Evolutionary conservation across 148 eudicot genomes (phyloP).

Genomic region (Amaranthus hypochondriacus): DNA sequence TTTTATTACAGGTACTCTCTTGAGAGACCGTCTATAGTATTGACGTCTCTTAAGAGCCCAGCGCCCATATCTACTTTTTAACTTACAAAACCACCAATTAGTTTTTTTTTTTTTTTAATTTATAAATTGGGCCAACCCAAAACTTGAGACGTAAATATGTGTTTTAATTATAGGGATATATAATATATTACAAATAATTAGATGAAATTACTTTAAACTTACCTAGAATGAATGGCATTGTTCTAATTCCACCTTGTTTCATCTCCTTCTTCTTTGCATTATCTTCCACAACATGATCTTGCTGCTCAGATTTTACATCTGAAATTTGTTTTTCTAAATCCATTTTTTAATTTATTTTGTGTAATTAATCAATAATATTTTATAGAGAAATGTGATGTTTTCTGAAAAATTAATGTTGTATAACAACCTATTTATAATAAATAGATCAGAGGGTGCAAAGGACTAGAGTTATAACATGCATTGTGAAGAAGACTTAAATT

Average conservation of each 20-base stretch:
- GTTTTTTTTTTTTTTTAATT: too few relatives aligned
- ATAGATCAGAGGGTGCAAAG: neutral
- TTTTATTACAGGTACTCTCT: too few relatives aligned
- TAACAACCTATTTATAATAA: conserved; percentile 9
- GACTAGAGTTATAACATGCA: neutral
- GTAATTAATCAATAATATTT: neutral
- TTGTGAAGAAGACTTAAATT: neutral
- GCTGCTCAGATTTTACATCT: conserved; percentile 11
- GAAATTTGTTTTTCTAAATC: conserved; percentile 21
- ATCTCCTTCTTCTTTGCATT: conserved; percentile 24
- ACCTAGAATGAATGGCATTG: conserved; percentile 91
- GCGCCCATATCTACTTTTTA: too few relatives aligned
- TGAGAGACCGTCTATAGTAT: too few relatives aligned
- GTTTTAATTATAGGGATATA: too few relatives aligned
- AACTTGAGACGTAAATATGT: too few relatives aligned
- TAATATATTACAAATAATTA: too few relatives aligned
- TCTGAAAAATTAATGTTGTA: neutral
- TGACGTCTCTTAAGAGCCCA: too few relatives aligned
- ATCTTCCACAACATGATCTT: conserved; percentile 28
- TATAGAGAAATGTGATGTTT: conserved; percentile 10
- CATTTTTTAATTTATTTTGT: conserved; percentile 13
- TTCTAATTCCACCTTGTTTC: conserved; percentile 56
- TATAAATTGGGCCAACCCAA: too few relatives aligned
- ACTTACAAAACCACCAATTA: too few relatives aligned
- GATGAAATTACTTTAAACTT: conserved; percentile 8